These are phyloP conservation scores for Acanthamoeba castellanii DNA, from an alignment of 208 protist species.

Conservation along the genomic window DNA sequence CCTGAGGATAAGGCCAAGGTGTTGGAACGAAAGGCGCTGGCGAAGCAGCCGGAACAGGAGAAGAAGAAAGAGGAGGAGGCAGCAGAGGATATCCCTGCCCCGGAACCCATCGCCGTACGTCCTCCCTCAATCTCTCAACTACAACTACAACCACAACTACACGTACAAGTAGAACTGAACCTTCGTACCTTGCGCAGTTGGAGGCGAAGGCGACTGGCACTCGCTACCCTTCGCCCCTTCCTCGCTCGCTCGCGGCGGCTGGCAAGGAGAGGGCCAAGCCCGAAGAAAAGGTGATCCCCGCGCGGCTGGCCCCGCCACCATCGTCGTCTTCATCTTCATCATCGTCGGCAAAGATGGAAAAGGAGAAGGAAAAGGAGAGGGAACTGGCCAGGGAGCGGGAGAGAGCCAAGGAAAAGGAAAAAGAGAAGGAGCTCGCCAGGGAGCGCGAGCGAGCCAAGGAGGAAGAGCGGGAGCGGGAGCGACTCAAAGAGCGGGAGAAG, in stretches of 20 bases:
- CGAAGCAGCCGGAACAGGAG: slow-evolving; percentile 15
- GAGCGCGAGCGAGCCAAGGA: neutral
- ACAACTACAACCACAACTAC: neutral
- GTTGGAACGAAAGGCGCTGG: neutral
- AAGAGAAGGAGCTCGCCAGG: neutral
- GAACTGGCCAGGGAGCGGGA: neutral
- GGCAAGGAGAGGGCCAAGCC: neutral
- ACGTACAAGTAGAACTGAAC: neutral
- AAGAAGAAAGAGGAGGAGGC: slow-evolving; percentile 13
- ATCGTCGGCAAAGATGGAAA: neutral
- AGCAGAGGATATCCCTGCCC: slow-evolving; percentile 2
- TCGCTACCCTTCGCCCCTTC: slow-evolving; percentile 17
- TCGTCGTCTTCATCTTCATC: neutral
- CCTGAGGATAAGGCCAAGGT: slow-evolving; percentile 28
- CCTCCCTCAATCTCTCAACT: neutral
- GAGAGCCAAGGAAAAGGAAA: neutral
- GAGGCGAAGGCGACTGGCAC: slow-evolving; percentile 7
- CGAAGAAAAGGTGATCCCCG: slow-evolving; percentile 13
- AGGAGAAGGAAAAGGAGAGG: slow-evolving; percentile 6
- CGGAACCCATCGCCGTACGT: slow-evolving; percentile 10
- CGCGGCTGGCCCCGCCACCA: neutral
- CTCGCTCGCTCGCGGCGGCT: neutral
- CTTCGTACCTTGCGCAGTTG: neutral
- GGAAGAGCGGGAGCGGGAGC: neutral
- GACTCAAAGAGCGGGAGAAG: neutral